Evolutionary conservation across 2,329 filamentous ascomycete species (phyloP), one percentile per base, ranked within the genome.

Genomic region (Cryphonectria nitschkei): DNA sequence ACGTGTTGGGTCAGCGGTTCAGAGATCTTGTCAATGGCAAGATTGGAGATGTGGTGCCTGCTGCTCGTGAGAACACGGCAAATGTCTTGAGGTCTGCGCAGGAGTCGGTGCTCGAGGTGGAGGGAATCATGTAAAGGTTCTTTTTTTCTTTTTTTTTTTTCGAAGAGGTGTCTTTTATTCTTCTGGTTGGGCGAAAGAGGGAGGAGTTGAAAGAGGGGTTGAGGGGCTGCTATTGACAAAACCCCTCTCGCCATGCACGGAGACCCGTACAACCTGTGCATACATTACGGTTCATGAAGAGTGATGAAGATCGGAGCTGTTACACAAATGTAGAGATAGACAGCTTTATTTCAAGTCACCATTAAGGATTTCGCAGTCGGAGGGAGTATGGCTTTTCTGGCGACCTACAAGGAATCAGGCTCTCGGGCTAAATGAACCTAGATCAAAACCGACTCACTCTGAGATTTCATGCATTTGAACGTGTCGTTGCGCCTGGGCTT

Each of bases 1-100:
- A 62, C 22, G 67, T 68, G 34, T 50, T 73, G 54, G 72, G 68
- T 3, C 62, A 63, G 54, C 50, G 46, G 7, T 72, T 72, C 56
- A 58, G 65, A 32, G 61, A 65, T 8, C n/a, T 67, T 1, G 72
- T 73, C 9, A 67, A 63, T 26, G 70, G 54, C 41, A 61, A 63
- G 41, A 60, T 69, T 8, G 70, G 67, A 16, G 43, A 73, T 19
- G 71, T 69, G 39, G 67, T 50, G 5, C 69, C 66, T 43, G 32
- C 67, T 14, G 16, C 14, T 19, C 29, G 41, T 19, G 58, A 50
- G 34, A 63, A 52, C 19, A 7, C 19, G 13, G 46, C n/a, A 7
- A 16, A 32, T 37, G n/a, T 29, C 0, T 14, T 63, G 39, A 52
- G 13, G 5, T 26, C 67, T 16, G 19, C 3, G 32, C 14, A 32